phyloP scores from a whole-genome alignment of 371 early-diverging fungal species.

The Ecytonucleospora hepatopenaei region DNA sequence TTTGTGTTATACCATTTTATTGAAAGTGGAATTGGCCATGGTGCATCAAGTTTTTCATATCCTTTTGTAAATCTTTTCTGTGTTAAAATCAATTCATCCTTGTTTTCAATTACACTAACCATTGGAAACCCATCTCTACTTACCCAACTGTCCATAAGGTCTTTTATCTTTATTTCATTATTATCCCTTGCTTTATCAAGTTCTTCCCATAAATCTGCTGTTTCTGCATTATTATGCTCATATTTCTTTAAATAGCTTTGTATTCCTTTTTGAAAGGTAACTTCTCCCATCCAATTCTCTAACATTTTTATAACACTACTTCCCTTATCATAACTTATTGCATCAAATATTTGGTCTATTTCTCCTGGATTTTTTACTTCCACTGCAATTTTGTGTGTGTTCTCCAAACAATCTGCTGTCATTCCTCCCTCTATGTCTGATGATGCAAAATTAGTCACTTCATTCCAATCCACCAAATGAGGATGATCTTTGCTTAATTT shows the following conservation, averaged over 20 bases:
- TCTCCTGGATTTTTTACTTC: constrained; percentile 66
- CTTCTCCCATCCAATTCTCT: constrained; percentile 64
- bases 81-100: constrained; percentile 52
- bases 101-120: constrained; percentile 37
- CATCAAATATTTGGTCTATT: constrained; percentile 68
- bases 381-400: constrained; percentile 78
- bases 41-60: constrained; percentile 59
- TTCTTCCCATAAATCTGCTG: constrained; percentile 70
- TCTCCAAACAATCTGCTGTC: constrained; percentile 65
- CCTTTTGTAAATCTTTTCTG: constrained; percentile 67
- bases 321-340: constrained; percentile 71
- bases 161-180: constrained; percentile 60
- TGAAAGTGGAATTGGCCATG: constrained; percentile 55
- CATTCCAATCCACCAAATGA: constrained; percentile 51
- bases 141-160: constrained; percentile 76
- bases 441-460: constrained; percentile 60
- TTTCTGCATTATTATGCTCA: constrained; percentile 68
- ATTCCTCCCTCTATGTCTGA: constrained; percentile 64
- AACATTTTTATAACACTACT: constrained; percentile 79
- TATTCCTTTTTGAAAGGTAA: constrained; percentile 61
- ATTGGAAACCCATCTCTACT: constrained; percentile 63
- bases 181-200: constrained; percentile 55
- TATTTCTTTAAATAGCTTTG: constrained; percentile 66
- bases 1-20: constrained; percentile 65
- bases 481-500: constrained; percentile 65